Base-by-base conservation (phyloP, 1,284 basidiomycete genomes). In the Singerocomus inundabilis region DNA sequence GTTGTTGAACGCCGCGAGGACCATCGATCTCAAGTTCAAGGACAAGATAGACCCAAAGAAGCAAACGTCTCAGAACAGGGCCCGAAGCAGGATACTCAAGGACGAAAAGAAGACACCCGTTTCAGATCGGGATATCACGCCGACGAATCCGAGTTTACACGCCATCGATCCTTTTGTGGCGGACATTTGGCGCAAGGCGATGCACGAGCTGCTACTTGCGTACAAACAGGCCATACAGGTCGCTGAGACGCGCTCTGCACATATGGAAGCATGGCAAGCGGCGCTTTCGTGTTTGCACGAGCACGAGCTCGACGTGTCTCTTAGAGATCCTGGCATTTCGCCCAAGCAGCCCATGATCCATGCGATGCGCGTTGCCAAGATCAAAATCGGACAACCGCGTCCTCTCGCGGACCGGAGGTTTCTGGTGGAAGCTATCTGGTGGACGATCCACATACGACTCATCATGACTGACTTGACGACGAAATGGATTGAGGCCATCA, bases 361-460 rank as follows among this genome's bases (percentile, higher is more conserved):
- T 41, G 77, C 76, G 3, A 70, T 81, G 68, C 57, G 62, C 0
- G 56, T 69, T 0, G 77, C 77, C 7, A 70, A 67, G 43, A 61
- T 69, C 38, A 64, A 69, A 37, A 68, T 80, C 3, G 76, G 78
- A 0, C 73, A 75, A 37, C 71, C 72, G 0, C 74, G 68, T 15
- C 79, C 77, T n/a, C 67, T 69, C 6, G 74, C 76, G 0, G 76
- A 79, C 54, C 64, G 69, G 5, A 69, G 75, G 32, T 79, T 75
- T 59, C 54, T 70, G 21, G 70, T 77, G 8, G 77, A 80, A 55
- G 73, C 76, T 0, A 69, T 78, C 48, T 73, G 74, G 69, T 43
- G 68, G 8, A 70, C 73, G 5, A 60, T 81, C 34, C 67, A 74
- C 5, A 64, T 80, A 12, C 72, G 78, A 1, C 66, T 77, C 41